These are phyloP conservation scores for Didymosphaeria variabile DNA, from an alignment of 2,329 filamentous ascomycete species.

Conservation along the genomic window DNA sequence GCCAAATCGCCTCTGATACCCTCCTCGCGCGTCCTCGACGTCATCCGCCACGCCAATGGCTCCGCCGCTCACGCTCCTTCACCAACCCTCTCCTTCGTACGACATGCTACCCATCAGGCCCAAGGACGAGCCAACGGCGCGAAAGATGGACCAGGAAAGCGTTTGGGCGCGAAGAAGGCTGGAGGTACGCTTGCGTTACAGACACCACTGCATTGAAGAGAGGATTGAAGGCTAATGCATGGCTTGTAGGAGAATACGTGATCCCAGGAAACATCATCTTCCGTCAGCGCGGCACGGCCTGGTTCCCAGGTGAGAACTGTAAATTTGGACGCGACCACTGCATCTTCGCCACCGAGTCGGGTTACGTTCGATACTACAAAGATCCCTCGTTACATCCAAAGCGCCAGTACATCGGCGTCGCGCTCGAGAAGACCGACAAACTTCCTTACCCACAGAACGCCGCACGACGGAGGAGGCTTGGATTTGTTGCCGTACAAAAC, in stretches of 20 bases:
- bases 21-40: constrained; percentile 42
- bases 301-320: constrained; percentile 95
- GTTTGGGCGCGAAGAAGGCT: constrained; percentile 92
- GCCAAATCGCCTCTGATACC: constrained; percentile 34
- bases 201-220: neutral
- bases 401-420: constrained; percentile 93
- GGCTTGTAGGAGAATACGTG: constrained; percentile 79
- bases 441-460: constrained; percentile 81
- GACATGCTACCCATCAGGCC: constrained; percentile 71
- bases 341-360: constrained; percentile 83
- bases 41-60: constrained; percentile 44
- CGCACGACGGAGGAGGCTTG: constrained; percentile 76
- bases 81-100: constrained; percentile 57
- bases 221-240: constrained; percentile 18
- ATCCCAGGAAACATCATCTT: constrained; percentile 98
- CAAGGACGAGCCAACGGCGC: constrained; percentile 75
- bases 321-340: constrained; percentile 96
- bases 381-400: constrained; percentile 84
- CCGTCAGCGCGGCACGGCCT: constrained; percentile 92
- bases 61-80: constrained; percentile 32
- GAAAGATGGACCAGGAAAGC: constrained; percentile 79
- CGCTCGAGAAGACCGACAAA: constrained; percentile 80
- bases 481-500: constrained; percentile 67
- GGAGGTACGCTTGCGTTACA: constrained; percentile 69
- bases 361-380: constrained; percentile 97